A percentile compares a stretch with the other conserved stretches of the same genome.
These are phyloP conservation scores for Triticum urartu DNA, from an alignment of 176 grass and related monocot genomes.

Conservation along the genomic window DNA sequence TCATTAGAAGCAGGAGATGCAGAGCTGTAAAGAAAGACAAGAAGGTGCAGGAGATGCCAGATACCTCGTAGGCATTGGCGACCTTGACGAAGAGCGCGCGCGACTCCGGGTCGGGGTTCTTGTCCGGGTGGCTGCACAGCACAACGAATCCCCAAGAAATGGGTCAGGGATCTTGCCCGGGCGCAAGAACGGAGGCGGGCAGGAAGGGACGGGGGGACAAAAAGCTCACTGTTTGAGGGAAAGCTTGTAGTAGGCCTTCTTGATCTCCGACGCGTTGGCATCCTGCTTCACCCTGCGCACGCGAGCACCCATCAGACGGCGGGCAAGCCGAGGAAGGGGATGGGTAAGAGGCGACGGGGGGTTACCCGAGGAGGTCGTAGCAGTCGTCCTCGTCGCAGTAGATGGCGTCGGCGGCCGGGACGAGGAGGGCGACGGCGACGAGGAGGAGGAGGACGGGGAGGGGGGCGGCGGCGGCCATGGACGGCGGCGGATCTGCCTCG, in stretches of 20 bases:
- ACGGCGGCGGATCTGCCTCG: slow-evolving; percentile 15
- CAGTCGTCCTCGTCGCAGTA: slow-evolving; percentile 98
- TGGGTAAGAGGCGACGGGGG: neutral
- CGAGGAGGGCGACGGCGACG: slow-evolving; percentile 3
- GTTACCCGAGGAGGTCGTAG: slow-evolving; percentile 93
- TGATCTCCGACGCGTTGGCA: slow-evolving; percentile 89
- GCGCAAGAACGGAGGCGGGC: neutral
- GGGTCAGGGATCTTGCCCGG: neutral
- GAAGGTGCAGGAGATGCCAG: neutral
- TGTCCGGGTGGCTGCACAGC: slow-evolving; percentile 83
- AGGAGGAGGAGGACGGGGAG: neutral
- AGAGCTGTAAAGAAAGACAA: neutral
- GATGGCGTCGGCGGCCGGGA: slow-evolving; percentile 50
- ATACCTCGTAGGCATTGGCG: slow-evolving; percentile 88
- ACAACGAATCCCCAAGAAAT: neutral
- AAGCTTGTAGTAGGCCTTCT: slow-evolving; percentile 95
- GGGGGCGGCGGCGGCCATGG: slow-evolving; percentile 37
- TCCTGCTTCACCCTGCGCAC: slow-evolving; percentile 64
- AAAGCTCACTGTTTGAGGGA: slow-evolving; percentile 76
- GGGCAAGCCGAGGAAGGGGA: neutral
- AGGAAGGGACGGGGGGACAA: neutral
- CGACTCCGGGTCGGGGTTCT: slow-evolving; percentile 90
- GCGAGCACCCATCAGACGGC: neutral
- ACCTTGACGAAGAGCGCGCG: slow-evolving; percentile 90
- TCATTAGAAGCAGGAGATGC: neutral